phyloP scores from a whole-genome alignment of 768 basidiomycete species.

The Auriculariales sp. region DNA sequence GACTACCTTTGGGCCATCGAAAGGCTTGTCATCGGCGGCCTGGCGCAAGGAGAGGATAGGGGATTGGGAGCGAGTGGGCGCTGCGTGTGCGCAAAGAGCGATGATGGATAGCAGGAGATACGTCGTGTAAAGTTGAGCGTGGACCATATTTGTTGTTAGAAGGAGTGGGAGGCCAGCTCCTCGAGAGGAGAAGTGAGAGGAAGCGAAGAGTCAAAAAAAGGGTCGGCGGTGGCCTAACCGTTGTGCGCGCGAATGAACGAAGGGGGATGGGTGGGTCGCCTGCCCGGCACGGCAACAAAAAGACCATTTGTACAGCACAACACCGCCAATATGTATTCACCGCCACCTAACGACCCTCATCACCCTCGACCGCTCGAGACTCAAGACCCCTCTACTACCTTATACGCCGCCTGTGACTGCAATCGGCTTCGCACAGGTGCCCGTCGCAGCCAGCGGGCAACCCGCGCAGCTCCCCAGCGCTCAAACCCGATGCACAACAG shows the following conservation, averaged over 20 bases:
- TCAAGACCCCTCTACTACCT: slow-evolving; percentile 60
- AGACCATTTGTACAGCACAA: not conserved
- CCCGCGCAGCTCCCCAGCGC: slow-evolving; percentile 46
- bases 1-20: slow-evolving; percentile 22
- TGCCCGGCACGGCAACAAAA: not conserved
- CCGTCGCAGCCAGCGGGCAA: slow-evolving; percentile 40
- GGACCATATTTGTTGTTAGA: slow-evolving; percentile 8
- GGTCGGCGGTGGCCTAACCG: slow-evolving; percentile 32
- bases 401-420: slow-evolving; percentile 67
- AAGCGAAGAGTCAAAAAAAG: slow-evolving; percentile 8
- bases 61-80: not conserved
- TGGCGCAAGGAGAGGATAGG: slow-evolving; percentile 2
- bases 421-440: slow-evolving; percentile 32
- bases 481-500: slow-evolving; percentile 62
- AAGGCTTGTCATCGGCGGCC: slow-evolving; percentile 10
- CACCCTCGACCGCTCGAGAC: too few relatives aligned
- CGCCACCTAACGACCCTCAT: slow-evolving; percentile 21
- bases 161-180: slow-evolving; percentile 7
- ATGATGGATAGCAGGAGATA: slow-evolving; percentile 13
- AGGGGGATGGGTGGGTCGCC: slow-evolving; percentile 6
- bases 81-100: slow-evolving; percentile 1
- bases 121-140: slow-evolving; percentile 23
- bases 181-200: not conserved
- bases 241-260: slow-evolving; percentile 21
- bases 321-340: slow-evolving; percentile 1